These are phyloP conservation scores for Trichoderma polysporum DNA, from an alignment of 2,329 filamentous ascomycete genomes.

Conservation along the genomic window DNA sequence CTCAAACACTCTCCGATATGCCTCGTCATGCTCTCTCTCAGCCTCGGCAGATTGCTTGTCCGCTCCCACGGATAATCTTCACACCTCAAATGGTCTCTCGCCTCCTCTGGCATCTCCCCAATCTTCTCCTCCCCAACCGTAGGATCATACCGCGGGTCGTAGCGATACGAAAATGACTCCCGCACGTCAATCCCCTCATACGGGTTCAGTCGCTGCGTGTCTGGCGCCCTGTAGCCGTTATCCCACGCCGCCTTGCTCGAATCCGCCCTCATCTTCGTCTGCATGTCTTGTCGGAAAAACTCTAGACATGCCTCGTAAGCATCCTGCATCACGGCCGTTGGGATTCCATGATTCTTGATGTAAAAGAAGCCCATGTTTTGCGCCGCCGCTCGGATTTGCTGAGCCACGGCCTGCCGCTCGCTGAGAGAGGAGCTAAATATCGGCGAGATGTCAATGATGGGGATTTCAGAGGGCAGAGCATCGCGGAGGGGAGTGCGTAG, in stretches of 20 bases:
- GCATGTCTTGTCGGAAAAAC: conserved; percentile 50
- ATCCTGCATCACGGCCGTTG: conserved; percentile 30
- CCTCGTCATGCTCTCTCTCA: conserved; percentile 45
- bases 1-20: conserved; percentile 51
- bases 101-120: conserved; percentile 43
- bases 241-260: conserved; percentile 41
- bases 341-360: conserved; percentile 50
- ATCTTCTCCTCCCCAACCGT: conserved; percentile 37
- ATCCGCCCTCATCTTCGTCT: conserved; percentile 42
- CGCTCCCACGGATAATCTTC: conserved; percentile 55
- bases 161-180: conserved; percentile 53
- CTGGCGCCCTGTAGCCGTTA: conserved; percentile 48
- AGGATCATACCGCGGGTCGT: conserved; percentile 54
- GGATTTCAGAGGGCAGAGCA: conserved; percentile 46
- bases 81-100: conserved; percentile 42
- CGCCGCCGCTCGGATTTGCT: conserved; percentile 45
- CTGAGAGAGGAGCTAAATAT: conserved; percentile 39
- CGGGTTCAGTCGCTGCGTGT: conserved; percentile 48
- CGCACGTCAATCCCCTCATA: conserved; percentile 50
- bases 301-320: conserved; percentile 37
- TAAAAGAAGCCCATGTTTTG: conserved; percentile 57
- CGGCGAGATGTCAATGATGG: conserved; percentile 51
- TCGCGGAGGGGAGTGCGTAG: conserved; percentile 38
- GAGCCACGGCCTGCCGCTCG: conserved; percentile 41
- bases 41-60: conserved; percentile 47